Percentiles rank a stretch among this genome's conserved stretches.
Conservation (phyloP, 176 grass and related monocot species). For the Oryza coarctata region DNA sequence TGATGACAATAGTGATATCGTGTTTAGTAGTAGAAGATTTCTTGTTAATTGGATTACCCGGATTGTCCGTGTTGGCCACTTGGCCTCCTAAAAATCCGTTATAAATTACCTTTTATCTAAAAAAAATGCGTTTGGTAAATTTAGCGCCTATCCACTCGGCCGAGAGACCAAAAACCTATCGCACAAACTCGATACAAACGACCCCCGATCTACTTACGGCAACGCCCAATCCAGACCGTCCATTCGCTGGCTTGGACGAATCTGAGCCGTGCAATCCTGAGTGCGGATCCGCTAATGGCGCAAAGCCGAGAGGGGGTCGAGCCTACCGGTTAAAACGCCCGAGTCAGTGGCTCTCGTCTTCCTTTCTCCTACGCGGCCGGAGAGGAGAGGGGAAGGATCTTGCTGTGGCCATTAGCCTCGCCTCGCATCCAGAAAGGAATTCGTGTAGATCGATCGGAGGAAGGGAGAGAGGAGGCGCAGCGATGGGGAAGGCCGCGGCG, state of each 20-base stretch:
- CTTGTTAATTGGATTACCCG: not conserved
- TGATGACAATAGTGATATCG: no score
- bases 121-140: not conserved
- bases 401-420: not conserved
- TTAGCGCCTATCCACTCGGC: not conserved
- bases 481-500: constrained; percentile 67
- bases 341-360: constrained; percentile 32
- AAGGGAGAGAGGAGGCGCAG: not conserved
- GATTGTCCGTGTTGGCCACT: not conserved
- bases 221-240: not conserved
- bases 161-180: not conserved
- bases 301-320: constrained; percentile 21
- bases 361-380: constrained; percentile 32
- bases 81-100: not conserved
- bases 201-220: not conserved
- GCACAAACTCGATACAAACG: no score
- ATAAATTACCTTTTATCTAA: not conserved
- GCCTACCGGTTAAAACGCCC: constrained; percentile 47
- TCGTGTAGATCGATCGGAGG: not conserved
- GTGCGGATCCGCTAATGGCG: constrained; percentile 46
- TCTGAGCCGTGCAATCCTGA: not conserved
- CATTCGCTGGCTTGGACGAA: not conserved
- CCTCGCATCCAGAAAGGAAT: constrained; percentile 36
- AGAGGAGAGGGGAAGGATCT: not conserved
- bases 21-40: not conserved